Evolutionary conservation across 306 rosid genomes (phyloP).

Genomic region (Dryas alaskensis): DNA sequence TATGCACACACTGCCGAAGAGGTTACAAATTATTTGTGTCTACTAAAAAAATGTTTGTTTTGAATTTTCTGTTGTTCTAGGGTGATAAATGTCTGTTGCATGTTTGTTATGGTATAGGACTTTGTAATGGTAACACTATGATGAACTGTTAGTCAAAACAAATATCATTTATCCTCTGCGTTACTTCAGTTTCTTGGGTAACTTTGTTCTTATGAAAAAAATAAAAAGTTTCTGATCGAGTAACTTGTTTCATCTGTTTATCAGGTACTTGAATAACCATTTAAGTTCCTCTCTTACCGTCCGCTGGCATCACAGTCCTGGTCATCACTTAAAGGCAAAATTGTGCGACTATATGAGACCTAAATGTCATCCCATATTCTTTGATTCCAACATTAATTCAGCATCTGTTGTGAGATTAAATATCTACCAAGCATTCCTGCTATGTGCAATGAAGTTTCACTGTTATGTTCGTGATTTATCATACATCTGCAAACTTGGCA

Average conservation of each 20-base stretch:
- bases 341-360: slow-evolving; percentile 64
- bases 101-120: background rate
- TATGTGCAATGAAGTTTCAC: slow-evolving; percentile 89
- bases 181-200: slow-evolving; percentile 6
- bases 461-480: slow-evolving; percentile 62
- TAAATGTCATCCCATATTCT: slow-evolving; percentile 85
- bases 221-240: background rate
- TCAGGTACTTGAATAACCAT: slow-evolving; percentile 77
- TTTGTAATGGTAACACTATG: background rate
- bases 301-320: slow-evolving; percentile 72
- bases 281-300: slow-evolving; percentile 64
- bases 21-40: background rate
- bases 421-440: slow-evolving; percentile 59
- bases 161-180: background rate
- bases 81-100: background rate
- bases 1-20: background rate
- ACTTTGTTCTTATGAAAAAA: slow-evolving; percentile 1
- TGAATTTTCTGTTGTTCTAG: background rate
- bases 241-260: slow-evolving; percentile 32
- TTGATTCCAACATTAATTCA: slow-evolving; percentile 78
- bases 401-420: slow-evolving; percentile 79
- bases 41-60: background rate
- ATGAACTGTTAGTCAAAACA: background rate
- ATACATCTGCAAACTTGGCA: slow-evolving; percentile 51
- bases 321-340: slow-evolving; percentile 48